Conservation (phyloP, 2,329 filamentous ascomycete species). For the Botrytis medusae region DNA sequence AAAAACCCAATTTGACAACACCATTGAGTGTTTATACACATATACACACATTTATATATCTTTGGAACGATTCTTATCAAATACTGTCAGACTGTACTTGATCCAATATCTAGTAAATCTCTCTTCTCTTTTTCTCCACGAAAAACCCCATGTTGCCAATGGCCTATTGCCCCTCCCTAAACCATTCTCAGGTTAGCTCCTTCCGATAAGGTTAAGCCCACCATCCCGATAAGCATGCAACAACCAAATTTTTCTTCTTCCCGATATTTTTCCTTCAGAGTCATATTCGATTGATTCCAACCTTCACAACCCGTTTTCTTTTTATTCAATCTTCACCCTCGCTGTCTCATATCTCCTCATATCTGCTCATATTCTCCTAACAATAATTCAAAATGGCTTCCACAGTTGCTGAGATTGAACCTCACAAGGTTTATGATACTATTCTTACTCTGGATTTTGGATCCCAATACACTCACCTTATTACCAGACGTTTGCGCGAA, state of each 20-base stretch:
- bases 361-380: neutral
- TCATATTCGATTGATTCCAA: neutral
- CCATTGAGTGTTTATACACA: neutral
- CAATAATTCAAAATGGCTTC: constrained; percentile 3
- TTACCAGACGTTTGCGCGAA: constrained; percentile 65
- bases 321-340: neutral
- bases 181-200: neutral
- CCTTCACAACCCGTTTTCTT: neutral
- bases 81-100: neutral
- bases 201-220: constrained; percentile 3
- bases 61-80: neutral
- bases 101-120: neutral
- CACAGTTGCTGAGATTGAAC: constrained; percentile 26
- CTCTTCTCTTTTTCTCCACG: constrained; percentile 4
- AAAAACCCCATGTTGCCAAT: constrained; percentile 4
- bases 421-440: constrained; percentile 46
- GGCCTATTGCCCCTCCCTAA: constrained; percentile 16
- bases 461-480: constrained; percentile 71
- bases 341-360: neutral
- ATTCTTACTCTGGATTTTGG: constrained; percentile 73
- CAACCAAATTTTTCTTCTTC: constrained; percentile 17
- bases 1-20: neutral
- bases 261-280: constrained; percentile 6
- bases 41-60: neutral
- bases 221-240: constrained; percentile 8